Base-by-base conservation (phyloP, 1,284 basidiomycete genomes). In the Ceratobasidium theobromae region DNA sequence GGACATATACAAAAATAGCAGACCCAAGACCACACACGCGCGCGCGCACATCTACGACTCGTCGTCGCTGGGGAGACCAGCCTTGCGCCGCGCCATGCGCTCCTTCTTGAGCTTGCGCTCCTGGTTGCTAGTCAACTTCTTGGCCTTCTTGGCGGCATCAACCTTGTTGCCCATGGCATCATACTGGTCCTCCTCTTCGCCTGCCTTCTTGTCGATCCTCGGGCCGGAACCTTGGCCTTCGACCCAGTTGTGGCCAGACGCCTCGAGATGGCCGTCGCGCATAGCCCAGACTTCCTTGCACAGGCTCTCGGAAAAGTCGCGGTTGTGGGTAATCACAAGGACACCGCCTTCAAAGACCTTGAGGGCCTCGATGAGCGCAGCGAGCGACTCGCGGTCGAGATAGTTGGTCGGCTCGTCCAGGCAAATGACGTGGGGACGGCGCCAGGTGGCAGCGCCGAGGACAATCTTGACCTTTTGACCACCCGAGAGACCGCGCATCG, bases 391-490 rank as follows among this genome's bases (percentile, higher is more conserved):
- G 79, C 95, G 91, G 82, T 97, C 95, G 77, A 98, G 87, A 81
- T 95, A 96, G 84, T 96, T 90, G 87, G 76, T 70, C 71, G 96
- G 96, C 82, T 99, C 96, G 79, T 98, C 96, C 76, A 99, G 82
- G 78, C 95, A 95, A 79, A 99, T 91, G 78, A 98, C 79, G 83
- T 99, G 97, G 69, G 96, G 97, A 73, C 95, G 89, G 77, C 95
- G 93, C 95, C 95, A 98, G 52, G 95, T 98, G 53, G 96, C 94
- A 72, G 96, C 95, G 80, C 94, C 95, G 73, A 98, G 92, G 27
- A 98, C 96, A 74, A 99, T 95, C 87, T 98, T 98, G 77, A 98
- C 95, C 84, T 99, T 99, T 81, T 99, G 97, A 78, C 97, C 97
- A 80, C 97, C 97, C 68, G 94, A 97, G 57, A 98, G 88, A 87